Evolutionary conservation across 108 stramenopile species (phyloP), one percentile per base, ranked within the genome.

Genomic region (Fragilaria crotonensis): DNA sequence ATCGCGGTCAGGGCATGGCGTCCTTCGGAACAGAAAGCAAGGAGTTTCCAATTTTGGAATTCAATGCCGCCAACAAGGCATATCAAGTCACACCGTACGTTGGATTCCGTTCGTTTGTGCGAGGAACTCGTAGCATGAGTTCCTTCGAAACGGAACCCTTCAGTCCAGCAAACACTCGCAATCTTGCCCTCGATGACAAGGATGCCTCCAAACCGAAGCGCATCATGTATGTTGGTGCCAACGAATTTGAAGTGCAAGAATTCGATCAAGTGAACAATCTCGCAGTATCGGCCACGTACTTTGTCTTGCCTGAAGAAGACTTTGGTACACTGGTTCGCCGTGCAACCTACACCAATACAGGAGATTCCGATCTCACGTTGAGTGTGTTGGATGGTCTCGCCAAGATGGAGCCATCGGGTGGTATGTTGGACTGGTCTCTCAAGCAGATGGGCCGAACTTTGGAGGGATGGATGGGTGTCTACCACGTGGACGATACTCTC

Each of bases 401-500:
- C 60, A 77, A 85, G 68, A 76, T 96, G 57, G 92, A 93, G 57
- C 93, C 93, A 20, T 78, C 70, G 20, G 93, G 93, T 36, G 93
- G 93, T 51, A 60, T 30, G 25, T 63, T 92, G 72, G 84, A 92
- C 48, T 78, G 91, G 57, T 64, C 68, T 48, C 68, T 96, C 61
- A 93, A 93, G 63, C 74, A 77, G 46, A 97, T 97, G 85, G 93
- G 93, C 69, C 88, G 94, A 27, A 97, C 96, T 29, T 61, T 97
- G 29, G 96, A 97, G 66, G 96, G 91, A 72, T 97, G 96, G 96
- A 89, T 95, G 75, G 92, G 93, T 23, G 96, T 95, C 14, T 89
- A 94, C 69, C 94, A 95, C 73, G 88, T 70, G 49, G 83, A 83
- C 31, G 83, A 85, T 33, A 64, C 73, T 25, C 66, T 88, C 21